Conservation (phyloP, 164 flowering plant genomes). For the Platanus orientalis region DNA sequence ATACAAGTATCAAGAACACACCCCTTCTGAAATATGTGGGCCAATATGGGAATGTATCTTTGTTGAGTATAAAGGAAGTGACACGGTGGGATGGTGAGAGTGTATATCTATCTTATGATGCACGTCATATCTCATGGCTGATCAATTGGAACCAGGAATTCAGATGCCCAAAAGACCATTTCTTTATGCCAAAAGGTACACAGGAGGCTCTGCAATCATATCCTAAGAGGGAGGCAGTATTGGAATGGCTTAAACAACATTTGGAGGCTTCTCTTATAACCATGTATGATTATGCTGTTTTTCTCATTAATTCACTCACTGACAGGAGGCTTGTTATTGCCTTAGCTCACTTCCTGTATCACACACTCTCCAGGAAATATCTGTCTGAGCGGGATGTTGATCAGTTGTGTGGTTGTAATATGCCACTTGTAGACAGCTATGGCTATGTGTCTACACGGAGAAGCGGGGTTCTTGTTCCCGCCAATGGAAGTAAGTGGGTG, state of each 20-base stretch:
- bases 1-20: slow-evolving; percentile 7
- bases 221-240: not conserved
- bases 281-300: slow-evolving; percentile 11
- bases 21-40: slow-evolving; percentile 14
- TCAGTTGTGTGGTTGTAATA: slow-evolving; percentile 22
- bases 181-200: not conserved
- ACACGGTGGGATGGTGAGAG: not conserved
- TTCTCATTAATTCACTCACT: slow-evolving; percentile 10
- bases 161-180: not conserved
- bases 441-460: slow-evolving; percentile 21
- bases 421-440: slow-evolving; percentile 46
- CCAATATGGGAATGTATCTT: slow-evolving; percentile 9
- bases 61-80: slow-evolving; percentile 8
- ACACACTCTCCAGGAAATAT: slow-evolving; percentile 23
- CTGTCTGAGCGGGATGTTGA: slow-evolving; percentile 17
- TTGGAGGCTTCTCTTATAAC: not conserved
- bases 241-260: not conserved
- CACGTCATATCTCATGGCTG: not conserved
- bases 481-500: slow-evolving; percentile 58
- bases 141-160: slow-evolving; percentile 1
- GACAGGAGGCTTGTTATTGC: slow-evolving; percentile 26
- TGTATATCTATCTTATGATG: not conserved
- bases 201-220: not conserved
- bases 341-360: slow-evolving; percentile 42
- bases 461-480: slow-evolving; percentile 55